phyloP scores from a whole-genome alignment of 2,329 filamentous ascomycete genomes.

The Fusarium gaditjirri region DNA sequence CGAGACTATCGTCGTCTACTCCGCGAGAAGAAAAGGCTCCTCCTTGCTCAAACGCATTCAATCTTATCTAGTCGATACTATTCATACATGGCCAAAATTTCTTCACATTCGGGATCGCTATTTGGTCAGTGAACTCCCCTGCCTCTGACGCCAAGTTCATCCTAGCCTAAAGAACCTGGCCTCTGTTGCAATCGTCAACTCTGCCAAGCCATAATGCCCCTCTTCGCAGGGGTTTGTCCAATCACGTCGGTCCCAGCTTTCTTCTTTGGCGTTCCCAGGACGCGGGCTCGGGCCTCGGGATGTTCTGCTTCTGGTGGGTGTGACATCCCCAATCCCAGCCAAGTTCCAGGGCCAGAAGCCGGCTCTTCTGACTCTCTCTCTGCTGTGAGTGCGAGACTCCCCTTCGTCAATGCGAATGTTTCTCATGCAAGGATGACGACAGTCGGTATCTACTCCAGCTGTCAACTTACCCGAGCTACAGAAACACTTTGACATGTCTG shows the following conservation, averaged over 20 bases:
- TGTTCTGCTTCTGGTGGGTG: conserved; percentile 44
- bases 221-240: conserved; percentile 28
- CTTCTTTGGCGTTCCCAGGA: conserved; percentile 44
- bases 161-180: conserved; percentile 28
- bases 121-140: conserved; percentile 23
- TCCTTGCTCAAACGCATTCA: conserved; percentile 36
- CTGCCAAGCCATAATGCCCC: conserved; percentile 17
- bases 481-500: background rate
- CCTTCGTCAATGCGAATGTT: conserved; percentile 27
- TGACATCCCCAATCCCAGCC: conserved; percentile 33
- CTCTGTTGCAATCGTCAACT: conserved; percentile 35
- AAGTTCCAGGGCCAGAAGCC: background rate
- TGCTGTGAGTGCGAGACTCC: conserved; percentile 1
- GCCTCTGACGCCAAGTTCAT: conserved; percentile 25
- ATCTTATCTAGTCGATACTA: conserved; percentile 17
- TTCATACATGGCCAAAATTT: conserved; percentile 6
- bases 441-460: conserved; percentile 4
- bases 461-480: conserved; percentile 11
- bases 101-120: conserved; percentile 12
- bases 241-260: conserved; percentile 45
- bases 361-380: background rate
- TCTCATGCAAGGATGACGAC: conserved; percentile 8
- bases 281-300: conserved; percentile 47
- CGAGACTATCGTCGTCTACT: conserved; percentile 5
- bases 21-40: background rate